Evolutionary conservation across 352 stramenopile species (phyloP), one percentile per base, ranked within the genome.

Genomic region (Phytophthora fragariaefolia): DNA sequence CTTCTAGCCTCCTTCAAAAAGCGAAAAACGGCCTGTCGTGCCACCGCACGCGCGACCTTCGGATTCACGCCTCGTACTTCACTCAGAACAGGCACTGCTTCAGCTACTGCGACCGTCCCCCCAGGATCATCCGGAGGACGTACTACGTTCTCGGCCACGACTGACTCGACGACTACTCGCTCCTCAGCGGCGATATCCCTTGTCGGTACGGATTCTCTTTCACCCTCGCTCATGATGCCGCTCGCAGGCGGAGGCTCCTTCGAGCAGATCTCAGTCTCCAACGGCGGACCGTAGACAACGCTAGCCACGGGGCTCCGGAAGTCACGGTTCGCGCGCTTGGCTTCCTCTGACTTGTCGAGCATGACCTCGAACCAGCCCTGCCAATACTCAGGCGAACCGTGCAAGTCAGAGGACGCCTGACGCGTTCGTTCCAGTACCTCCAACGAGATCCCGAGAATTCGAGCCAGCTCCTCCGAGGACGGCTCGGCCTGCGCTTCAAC

Each of bases 331-430:
- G 49, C 28, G 9, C 28, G 9, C n/a, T n/a, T n/a, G n/a, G n/a
- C n/a, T n/a, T n/a, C n/a, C n/a, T n/a, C n/a, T n/a, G n/a, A n/a
- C n/a, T n/a, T n/a, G 15, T 27, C 8, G 2, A 57, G 50, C 28
- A 15, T 57, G 1, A 34, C 12, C 6, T 22, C 6, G 2, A 30
- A 56, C 22, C 36, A 49, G 1, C 27, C 27, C n/a, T 45, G 27
- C 49, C 49, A 56, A 18, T 56, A 56, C 30, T 45, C 30, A 4
- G 49, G 28, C 4, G 49, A n/a, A n/a, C n/a, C n/a, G n/a, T 30
- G 9, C 2, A 6, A 7, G 12, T 24, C 15, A n/a, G 26, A 7
- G 15, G 6, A 23, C 46, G 9, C 6, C 12, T 22, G n/a, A n/a
- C n/a, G n/a, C 23, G 46, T 38, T 15, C 46, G 9, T 38, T 53